Evolutionary conservation across 768 basidiomycete species (phyloP).

Genomic region (Inosperma sp.): DNA sequence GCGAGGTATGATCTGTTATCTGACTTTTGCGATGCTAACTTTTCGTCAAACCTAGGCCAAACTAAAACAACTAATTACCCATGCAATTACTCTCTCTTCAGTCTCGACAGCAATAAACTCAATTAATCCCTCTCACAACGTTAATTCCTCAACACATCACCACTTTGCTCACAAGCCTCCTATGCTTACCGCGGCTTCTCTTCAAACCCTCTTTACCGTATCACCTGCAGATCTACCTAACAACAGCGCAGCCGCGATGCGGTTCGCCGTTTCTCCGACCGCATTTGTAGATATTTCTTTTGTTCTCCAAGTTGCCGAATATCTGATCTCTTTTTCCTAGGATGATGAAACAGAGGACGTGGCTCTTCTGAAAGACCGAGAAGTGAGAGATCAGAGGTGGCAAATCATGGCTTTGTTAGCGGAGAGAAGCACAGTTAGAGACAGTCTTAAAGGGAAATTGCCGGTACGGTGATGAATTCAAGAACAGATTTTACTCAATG

Average conservation of each 20-base stretch:
- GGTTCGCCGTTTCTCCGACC: slow-evolving; percentile 43
- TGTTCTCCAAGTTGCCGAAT: neutral
- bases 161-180: slow-evolving; percentile 35
- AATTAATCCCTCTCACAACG: slow-evolving; percentile 53
- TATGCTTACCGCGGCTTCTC: slow-evolving; percentile 62
- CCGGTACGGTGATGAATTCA: neutral
- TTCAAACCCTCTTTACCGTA: slow-evolving; percentile 73
- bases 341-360: slow-evolving; percentile 52
- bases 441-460: slow-evolving; percentile 32
- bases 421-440: slow-evolving; percentile 69
- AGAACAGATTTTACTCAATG: too few relatives aligned
- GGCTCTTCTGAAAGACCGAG: slow-evolving; percentile 53
- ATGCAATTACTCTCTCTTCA: slow-evolving; percentile 71
- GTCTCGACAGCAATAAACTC: slow-evolving; percentile 74
- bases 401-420: slow-evolving; percentile 72
- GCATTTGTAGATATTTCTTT: slow-evolving; percentile 20
- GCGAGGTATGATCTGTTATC: slow-evolving; percentile 50
- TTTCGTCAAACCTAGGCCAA: slow-evolving; percentile 49
- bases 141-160: slow-evolving; percentile 22
- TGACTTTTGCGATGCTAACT: neutral
- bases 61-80: slow-evolving; percentile 78
- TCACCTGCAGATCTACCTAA: slow-evolving; percentile 77
- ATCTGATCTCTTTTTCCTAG: slow-evolving; percentile 34
- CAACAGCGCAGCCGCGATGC: slow-evolving; percentile 71
- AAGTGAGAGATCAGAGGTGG: slow-evolving; percentile 67